phyloP scores from a whole-genome alignment of 306 rosid species.

The Vigna nakashimae region DNA sequence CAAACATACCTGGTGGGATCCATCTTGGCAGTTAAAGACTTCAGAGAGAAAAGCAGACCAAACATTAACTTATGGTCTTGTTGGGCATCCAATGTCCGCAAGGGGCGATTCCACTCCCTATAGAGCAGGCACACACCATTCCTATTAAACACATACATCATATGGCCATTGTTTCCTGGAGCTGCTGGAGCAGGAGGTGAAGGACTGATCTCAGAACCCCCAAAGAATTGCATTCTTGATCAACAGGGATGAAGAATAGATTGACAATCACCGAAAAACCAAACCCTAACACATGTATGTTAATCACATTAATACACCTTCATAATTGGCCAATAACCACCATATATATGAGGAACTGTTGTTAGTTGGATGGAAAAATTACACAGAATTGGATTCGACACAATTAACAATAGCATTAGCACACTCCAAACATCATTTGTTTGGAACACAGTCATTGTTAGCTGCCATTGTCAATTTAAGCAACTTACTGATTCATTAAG shows the following conservation, averaged over 20 bases:
- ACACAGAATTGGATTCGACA: neutral
- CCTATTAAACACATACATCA: conserved; percentile 90
- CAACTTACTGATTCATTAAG: conserved; percentile 4
- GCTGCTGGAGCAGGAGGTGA: conserved; percentile 85
- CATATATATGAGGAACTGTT: neutral
- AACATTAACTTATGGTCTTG: conserved; percentile 99
- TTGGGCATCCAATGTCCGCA: conserved; percentile 76
- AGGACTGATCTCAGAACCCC: conserved; percentile 96
- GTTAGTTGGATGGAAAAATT: too few species aligned
- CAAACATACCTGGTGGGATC: conserved; percentile 72
- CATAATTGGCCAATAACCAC: neutral
- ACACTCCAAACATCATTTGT: neutral
- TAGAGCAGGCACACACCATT: conserved; percentile 93
- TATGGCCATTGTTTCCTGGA: conserved; percentile 89
- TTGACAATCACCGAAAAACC: conserved; percentile 22
- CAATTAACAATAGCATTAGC: neutral
- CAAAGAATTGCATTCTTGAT: conserved; percentile 88
- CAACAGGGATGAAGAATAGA: conserved; percentile 48
- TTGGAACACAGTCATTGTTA: neutral
- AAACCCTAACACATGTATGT: conserved; percentile 34
- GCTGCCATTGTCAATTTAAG: neutral
- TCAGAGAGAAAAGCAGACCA: conserved; percentile 94
- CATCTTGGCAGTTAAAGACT: conserved; percentile 94
- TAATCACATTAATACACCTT: conserved; percentile 29
- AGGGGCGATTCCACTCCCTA: conserved; percentile 95